Conservation (phyloP, 202 grass and related monocot genomes). For the Brachypodium distachyon region DNA sequence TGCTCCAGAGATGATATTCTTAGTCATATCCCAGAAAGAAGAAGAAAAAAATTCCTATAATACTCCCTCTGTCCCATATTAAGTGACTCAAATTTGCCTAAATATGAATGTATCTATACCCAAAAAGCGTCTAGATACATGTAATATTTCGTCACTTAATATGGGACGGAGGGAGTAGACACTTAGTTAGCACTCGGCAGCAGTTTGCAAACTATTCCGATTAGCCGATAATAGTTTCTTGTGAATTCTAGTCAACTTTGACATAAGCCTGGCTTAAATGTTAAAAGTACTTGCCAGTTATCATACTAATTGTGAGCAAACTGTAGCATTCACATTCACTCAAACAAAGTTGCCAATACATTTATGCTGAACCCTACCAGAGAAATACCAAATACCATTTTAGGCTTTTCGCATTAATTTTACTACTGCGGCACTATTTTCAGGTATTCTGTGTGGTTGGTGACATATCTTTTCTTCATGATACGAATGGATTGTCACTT, state of each 20-base stretch:
- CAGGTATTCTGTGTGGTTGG: conserved; percentile 90
- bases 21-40: neutral
- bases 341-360: neutral
- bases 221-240: conserved; percentile 6
- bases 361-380: neutral
- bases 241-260: neutral
- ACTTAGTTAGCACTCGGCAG: neutral
- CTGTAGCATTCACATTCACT: neutral
- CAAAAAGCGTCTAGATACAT: too few species aligned
- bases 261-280: neutral
- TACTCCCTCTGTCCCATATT: too few species aligned
- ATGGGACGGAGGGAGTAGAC: too few species aligned
- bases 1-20: neutral
- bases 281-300: neutral
- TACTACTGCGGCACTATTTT: conserved; percentile 12
- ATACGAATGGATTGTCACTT: conserved; percentile 88
- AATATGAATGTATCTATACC: too few species aligned
- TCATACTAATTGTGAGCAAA: neutral
- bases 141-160: too few species aligned
- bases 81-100: too few species aligned
- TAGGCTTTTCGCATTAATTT: conserved; percentile 10
- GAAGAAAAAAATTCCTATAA: neutral
- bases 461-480: conserved; percentile 96
- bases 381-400: neutral
- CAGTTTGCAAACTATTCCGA: neutral